Base-by-base conservation (phyloP, 805 yeast species). In the Kregervanrija pseudodelftensis region DNA sequence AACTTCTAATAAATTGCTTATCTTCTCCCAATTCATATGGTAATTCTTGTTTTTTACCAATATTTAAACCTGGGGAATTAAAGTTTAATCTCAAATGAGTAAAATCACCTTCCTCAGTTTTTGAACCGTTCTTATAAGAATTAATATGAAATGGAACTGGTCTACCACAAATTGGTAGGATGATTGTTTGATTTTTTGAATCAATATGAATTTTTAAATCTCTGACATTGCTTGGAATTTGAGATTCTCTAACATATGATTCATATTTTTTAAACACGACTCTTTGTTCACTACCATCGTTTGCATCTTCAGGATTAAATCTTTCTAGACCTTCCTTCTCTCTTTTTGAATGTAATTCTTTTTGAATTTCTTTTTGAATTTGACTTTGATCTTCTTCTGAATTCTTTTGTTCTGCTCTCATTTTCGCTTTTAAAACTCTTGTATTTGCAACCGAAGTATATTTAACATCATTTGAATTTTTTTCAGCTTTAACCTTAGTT, bases 71-170 rank as follows among this genome's bases (percentile, higher is more conserved):
- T 1, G 99, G 98, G 2, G 96, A 82, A 63, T 90, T 81, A 73
- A 91, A 88, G 63, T 91, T 91, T 59, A 91, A 73, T 64, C 99
- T 80, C 57, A 91, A 63, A 59, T 86, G 90, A 1, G 96, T 89
- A 63, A 77, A 89, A 54, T 90, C 97, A 43, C 97, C 98, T 70
- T 93, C 98, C 59, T 93, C 99, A 51, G 83, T 87, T 59, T 89
- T 90, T 10, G 95, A 85, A 41, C 96, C 98, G 60, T 87, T 90
- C 59, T 90, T 91, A 68, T 85, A 90, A 4, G 97, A 73, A 63
- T 88, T 88, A 59, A 91, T 89, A 63, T 91, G 99, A 73, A 93
- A 91, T 17, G 99, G 99, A 42, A 93, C 98, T 1, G 98, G 97
- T 58, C 98, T 76, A 50, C 99, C 99, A 57, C 83, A 78, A 47